phyloP scores from a whole-genome alignment of 192 early-diverging fungal genomes.

The Linnemannia hyalina region DNA sequence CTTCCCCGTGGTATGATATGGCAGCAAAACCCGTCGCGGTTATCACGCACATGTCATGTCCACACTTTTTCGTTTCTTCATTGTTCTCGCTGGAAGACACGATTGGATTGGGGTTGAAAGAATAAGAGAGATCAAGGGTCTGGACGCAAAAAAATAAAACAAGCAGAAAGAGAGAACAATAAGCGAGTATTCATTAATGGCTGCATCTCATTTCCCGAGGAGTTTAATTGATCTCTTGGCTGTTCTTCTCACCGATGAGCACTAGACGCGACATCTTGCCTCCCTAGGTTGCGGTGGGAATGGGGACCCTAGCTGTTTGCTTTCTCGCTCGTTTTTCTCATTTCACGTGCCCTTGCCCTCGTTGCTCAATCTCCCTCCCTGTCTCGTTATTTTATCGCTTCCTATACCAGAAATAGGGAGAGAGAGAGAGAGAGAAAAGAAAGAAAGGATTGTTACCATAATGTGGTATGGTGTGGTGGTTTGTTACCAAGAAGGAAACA shows the following conservation, averaged over 20 bases:
- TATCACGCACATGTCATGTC: background rate
- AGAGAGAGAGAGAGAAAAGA: background rate
- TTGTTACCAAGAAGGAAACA: no score
- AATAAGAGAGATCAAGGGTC: background rate
- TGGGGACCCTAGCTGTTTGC: background rate
- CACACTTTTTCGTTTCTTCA: background rate
- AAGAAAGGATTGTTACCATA: background rate
- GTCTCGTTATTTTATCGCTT: background rate
- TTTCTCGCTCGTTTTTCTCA: background rate
- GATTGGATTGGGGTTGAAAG: background rate
- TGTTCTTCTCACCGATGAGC: background rate
- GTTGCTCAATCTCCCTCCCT: background rate
- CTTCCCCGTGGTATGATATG: background rate
- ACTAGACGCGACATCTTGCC: slow-evolving; percentile 1
- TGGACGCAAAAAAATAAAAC: background rate
- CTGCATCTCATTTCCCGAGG: background rate
- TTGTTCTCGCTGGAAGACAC: background rate
- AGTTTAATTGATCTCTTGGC: background rate
- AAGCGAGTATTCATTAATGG: background rate
- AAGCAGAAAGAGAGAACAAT: background rate
- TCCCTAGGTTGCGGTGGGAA: background rate
- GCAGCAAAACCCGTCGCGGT: background rate
- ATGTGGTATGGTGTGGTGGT: background rate
- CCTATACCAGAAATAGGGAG: background rate
- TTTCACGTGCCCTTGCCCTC: background rate